A percentile compares a stretch with the other conserved stretches of the same genome.
These are phyloP conservation scores for Calocybe indica DNA, from an alignment of 768 basidiomycete genomes.

Conservation along the genomic window DNA sequence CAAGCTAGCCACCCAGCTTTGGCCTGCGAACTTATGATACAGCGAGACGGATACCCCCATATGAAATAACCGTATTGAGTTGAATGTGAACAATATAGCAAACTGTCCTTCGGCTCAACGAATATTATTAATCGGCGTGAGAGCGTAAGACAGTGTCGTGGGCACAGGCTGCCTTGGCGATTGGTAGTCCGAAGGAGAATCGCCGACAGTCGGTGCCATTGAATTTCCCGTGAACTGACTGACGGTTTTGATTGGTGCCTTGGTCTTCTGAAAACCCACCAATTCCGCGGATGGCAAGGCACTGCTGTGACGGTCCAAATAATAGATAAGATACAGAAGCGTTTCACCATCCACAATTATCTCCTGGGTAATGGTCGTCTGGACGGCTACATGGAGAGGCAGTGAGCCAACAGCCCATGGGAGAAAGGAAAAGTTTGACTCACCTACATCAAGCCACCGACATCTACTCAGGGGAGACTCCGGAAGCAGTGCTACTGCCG, in stretches of 20 bases:
- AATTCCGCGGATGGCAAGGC: constrained; percentile 57
- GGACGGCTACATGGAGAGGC: constrained; percentile 32
- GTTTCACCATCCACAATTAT: constrained; percentile 59
- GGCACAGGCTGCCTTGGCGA: not conserved
- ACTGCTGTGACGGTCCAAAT: constrained; percentile 50
- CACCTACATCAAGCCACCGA: constrained; percentile 66
- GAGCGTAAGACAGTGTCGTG: not conserved
- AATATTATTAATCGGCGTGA: not conserved
- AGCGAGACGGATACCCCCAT: too few species aligned
- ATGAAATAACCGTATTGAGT: too few species aligned
- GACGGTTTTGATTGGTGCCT: constrained; percentile 4
- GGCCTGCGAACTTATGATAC: too few species aligned
- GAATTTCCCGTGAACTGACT: too few species aligned
- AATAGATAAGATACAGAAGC: constrained; percentile 60
- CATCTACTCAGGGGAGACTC: constrained; percentile 63
- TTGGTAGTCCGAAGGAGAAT: not conserved
- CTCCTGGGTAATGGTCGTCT: constrained; percentile 64
- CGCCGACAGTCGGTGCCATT: too few species aligned
- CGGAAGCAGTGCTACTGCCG: constrained; percentile 52
- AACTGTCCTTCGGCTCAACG: not conserved
- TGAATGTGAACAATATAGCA: not conserved
- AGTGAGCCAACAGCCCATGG: constrained; percentile 19
- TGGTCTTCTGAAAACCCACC: constrained; percentile 39
- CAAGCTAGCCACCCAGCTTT: too few species aligned
- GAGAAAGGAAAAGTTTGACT: constrained; percentile 21